Conservation (phyloP, 2,329 filamentous ascomycete species). For the Fusarium palustre region DNA sequence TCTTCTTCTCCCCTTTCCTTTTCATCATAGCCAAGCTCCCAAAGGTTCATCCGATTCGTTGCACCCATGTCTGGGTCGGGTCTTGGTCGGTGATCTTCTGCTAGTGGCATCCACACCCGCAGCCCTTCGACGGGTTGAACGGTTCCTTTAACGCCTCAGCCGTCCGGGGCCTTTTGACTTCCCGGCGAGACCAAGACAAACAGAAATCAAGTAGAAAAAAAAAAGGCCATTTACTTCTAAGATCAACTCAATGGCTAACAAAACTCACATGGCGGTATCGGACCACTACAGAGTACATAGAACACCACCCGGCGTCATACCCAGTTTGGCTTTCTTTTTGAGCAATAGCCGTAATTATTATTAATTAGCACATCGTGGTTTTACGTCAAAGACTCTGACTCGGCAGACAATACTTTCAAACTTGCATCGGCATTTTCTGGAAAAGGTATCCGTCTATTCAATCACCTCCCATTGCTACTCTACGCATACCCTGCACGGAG, state of each 20-base stretch:
- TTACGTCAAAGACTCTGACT: constrained; percentile 5
- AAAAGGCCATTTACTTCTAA: background rate
- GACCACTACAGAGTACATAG: background rate
- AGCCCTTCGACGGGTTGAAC: constrained; percentile 2
- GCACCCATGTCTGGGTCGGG: background rate
- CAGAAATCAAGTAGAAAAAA: background rate
- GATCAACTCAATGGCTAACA: background rate
- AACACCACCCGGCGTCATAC: constrained; percentile 1
- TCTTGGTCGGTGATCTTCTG: constrained; percentile 12
- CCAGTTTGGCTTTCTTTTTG: background rate
- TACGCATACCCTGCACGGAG: background rate
- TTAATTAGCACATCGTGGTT: background rate
- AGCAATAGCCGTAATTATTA: background rate
- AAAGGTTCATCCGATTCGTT: constrained; percentile 9
- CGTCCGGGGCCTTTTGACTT: constrained; percentile 5
- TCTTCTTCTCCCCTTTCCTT: background rate
- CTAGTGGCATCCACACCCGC: constrained; percentile 19
- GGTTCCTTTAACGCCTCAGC: constrained; percentile 28
- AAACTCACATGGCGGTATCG: background rate
- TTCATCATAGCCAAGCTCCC: background rate
- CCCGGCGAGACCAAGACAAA: background rate
- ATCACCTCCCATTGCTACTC: background rate
- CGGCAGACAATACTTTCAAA: background rate
- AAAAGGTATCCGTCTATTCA: background rate
- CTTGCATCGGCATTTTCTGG: background rate